These are phyloP conservation scores for Isatis tinctoria DNA, from an alignment of 345 rosid genomes.

Conservation along the genomic window DNA sequence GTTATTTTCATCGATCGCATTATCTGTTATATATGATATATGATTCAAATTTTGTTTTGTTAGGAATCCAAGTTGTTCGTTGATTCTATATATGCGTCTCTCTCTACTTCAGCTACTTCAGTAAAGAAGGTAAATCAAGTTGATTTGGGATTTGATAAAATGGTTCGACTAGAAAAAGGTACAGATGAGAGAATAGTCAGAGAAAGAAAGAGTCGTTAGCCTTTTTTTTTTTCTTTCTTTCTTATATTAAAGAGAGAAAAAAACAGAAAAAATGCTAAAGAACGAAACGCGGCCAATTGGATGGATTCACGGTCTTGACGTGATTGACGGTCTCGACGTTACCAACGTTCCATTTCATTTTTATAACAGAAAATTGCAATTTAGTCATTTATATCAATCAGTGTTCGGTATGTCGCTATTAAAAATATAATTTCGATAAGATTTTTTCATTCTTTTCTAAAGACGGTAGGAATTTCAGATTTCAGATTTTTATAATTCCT, in stretches of 20 bases:
- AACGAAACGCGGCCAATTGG: constrained; percentile 5
- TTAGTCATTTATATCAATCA: background rate
- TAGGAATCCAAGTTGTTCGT: background rate
- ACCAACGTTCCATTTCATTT: constrained; percentile 3
- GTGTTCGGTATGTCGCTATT: no score
- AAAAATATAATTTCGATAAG: no score
- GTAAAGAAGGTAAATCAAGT: background rate
- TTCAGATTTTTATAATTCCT: no score
- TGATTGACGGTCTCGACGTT: constrained; percentile 27
- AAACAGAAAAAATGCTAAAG: background rate
- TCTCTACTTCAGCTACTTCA: background rate
- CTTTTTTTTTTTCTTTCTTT: background rate
- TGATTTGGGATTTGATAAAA: background rate
- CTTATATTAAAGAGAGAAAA: no score
- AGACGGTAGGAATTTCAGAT: no score
- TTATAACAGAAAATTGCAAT: background rate
- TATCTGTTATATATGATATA: no score
- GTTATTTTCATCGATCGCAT: no score
- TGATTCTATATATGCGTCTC: background rate
- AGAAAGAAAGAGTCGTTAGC: background rate
- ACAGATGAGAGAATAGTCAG: background rate
- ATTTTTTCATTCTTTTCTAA: no score
- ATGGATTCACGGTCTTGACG: constrained; percentile 17
- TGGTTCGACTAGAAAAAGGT: background rate
- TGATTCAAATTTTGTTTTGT: background rate